phyloP scores from a whole-genome alignment of 768 basidiomycete genomes.

The Leccinum subgranulosum region DNA sequence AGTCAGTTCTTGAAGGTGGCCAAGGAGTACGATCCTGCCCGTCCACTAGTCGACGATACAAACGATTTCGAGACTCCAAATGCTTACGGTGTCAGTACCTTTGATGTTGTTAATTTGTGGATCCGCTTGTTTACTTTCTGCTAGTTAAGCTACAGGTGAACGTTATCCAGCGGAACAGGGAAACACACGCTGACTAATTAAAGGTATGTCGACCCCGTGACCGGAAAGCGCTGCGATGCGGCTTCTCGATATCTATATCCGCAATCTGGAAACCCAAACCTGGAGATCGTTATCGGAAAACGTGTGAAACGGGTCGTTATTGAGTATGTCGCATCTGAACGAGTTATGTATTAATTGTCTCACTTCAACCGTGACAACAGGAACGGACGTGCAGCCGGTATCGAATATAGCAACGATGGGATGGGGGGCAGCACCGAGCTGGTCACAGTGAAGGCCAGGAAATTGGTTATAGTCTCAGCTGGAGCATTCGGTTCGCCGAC shows the following conservation, averaged over 20 bases:
- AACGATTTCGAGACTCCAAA: constrained; percentile 38
- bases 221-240: constrained; percentile 29
- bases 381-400: constrained; percentile 33
- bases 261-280: constrained; percentile 24
- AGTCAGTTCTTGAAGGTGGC: constrained; percentile 47
- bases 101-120: neutral
- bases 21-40: constrained; percentile 43
- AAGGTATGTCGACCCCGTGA: constrained; percentile 53
- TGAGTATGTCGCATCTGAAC: neutral
- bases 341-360: neutral
- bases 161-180: neutral
- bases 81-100: constrained; percentile 19
- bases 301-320: neutral
- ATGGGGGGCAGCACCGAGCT: constrained; percentile 7
- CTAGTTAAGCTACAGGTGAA: constrained; percentile 17
- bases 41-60: constrained; percentile 40
- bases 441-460: constrained; percentile 23
- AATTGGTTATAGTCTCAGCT: constrained; percentile 46
- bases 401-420: constrained; percentile 31
- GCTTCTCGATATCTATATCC: constrained; percentile 38
- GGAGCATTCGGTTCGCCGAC: constrained; percentile 55
- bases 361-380: constrained; percentile 12
- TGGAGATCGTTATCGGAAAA: constrained; percentile 29
- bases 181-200: neutral
- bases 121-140: neutral